Percentiles rank a stretch among this genome's conserved stretches.
These are phyloP conservation scores for Globisporangium cylindrosporum DNA, from an alignment of 352 stramenopile species.

Conservation along the genomic window DNA sequence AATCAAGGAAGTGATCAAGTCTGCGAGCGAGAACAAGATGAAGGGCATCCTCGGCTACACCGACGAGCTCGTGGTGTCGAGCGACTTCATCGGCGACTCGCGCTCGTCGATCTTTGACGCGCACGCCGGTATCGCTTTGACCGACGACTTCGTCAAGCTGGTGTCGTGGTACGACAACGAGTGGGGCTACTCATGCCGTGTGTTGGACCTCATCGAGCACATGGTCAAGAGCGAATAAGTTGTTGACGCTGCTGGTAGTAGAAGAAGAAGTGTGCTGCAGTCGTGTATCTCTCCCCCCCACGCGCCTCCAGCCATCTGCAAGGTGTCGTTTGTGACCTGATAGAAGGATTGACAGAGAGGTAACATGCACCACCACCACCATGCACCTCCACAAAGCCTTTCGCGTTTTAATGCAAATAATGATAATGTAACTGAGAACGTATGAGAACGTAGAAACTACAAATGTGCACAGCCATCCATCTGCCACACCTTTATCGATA, in stretches of 20 bases:
- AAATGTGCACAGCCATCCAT: neutral
- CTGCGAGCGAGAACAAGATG: conserved; percentile 91
- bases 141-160: conserved; percentile 98
- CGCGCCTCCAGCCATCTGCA: neutral
- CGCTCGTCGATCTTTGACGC: conserved; percentile 98
- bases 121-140: conserved; percentile 96
- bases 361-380: neutral
- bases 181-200: conserved; percentile 97
- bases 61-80: conserved; percentile 96
- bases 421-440: conserved; percentile 1
- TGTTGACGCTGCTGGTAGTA: no score
- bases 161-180: conserved; percentile 99
- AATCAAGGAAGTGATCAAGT: conserved; percentile 96
- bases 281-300: no score
- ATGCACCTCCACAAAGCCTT: neutral
- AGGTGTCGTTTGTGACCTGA: neutral
- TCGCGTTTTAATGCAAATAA: neutral
- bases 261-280: neutral
- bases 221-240: conserved; percentile 90
- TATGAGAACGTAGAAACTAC: neutral
- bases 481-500: no score
- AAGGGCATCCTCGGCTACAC: conserved; percentile 98
- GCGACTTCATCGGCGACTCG: conserved; percentile 96
- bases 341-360: neutral
- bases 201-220: conserved; percentile 97